Percentiles rank a stretch among this genome's conserved stretches.
These are phyloP conservation scores for Boletus tylopilopsis DNA, from an alignment of 768 basidiomycete genomes.

Conservation along the genomic window DNA sequence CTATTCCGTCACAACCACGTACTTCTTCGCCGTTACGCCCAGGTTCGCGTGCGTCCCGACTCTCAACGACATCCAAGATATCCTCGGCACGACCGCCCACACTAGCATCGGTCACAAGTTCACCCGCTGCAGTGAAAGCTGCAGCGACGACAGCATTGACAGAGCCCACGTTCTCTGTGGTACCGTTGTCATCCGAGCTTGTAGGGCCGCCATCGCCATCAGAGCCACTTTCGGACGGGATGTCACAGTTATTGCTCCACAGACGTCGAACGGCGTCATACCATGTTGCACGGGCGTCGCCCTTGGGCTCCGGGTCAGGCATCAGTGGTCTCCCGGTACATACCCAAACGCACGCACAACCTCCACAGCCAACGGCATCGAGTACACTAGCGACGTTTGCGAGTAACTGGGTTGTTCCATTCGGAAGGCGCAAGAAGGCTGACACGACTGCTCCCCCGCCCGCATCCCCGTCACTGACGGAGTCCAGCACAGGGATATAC, in stretches of 20 bases:
- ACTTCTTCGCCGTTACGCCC: constrained; percentile 63
- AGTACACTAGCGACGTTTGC: constrained; percentile 56
- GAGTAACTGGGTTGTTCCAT: constrained; percentile 62
- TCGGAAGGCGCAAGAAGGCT: constrained; percentile 50
- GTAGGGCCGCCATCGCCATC: constrained; percentile 55
- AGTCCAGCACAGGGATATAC: constrained; percentile 18
- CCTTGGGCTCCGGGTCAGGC: constrained; percentile 32
- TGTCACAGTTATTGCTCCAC: constrained; percentile 41
- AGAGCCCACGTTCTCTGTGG: constrained; percentile 47
- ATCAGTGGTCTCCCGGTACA: neutral
- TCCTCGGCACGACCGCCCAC: constrained; percentile 61
- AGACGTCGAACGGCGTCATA: constrained; percentile 61
- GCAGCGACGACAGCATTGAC: constrained; percentile 65
- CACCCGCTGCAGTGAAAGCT: constrained; percentile 49
- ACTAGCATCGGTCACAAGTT: constrained; percentile 45
- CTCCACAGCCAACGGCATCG: constrained; percentile 39
- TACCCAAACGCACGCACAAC: neutral
- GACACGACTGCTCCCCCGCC: constrained; percentile 7
- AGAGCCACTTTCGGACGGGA: constrained; percentile 59
- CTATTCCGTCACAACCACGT: constrained; percentile 29
- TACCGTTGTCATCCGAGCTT: constrained; percentile 36
- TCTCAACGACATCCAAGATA: constrained; percentile 66
- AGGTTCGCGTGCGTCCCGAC: constrained; percentile 66
- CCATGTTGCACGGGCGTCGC: constrained; percentile 50
- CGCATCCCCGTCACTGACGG: constrained; percentile 2